Evolutionary conservation across 345 rosid genomes (phyloP).

Genomic region (Citrus mangshanensis): DNA sequence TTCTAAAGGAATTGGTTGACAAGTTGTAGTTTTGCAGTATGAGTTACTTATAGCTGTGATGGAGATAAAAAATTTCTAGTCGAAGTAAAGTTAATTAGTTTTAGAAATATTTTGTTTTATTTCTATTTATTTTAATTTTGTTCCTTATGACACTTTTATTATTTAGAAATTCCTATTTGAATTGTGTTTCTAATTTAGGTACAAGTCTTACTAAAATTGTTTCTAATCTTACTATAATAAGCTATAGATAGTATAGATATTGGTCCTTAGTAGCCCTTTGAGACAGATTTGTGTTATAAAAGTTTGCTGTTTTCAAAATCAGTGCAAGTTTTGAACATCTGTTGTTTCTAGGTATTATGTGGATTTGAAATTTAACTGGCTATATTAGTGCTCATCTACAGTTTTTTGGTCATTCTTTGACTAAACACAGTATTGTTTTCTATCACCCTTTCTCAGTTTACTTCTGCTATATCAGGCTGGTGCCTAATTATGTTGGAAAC

Average conservation of each 20-base stretch:
- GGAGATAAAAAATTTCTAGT: no score
- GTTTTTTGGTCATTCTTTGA: background rate
- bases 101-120: background rate
- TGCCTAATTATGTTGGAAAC: background rate
- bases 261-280: background rate
- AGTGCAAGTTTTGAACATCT: background rate
- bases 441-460: background rate
- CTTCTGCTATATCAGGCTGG: background rate
- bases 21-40: no score
- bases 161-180: no score
- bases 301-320: background rate
- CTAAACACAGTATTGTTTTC: background rate
- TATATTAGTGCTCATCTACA: background rate
- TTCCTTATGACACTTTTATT: background rate
- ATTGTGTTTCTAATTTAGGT: background rate
- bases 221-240: background rate
- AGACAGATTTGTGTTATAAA: background rate
- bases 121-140: background rate
- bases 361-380: background rate
- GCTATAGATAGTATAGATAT: background rate
- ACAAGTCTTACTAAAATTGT: background rate
- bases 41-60: background rate
- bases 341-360: no score
- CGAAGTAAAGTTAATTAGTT: background rate
- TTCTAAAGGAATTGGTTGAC: no score